Base-by-base conservation (phyloP, 768 basidiomycete species). In the Boletus fagicola region DNA sequence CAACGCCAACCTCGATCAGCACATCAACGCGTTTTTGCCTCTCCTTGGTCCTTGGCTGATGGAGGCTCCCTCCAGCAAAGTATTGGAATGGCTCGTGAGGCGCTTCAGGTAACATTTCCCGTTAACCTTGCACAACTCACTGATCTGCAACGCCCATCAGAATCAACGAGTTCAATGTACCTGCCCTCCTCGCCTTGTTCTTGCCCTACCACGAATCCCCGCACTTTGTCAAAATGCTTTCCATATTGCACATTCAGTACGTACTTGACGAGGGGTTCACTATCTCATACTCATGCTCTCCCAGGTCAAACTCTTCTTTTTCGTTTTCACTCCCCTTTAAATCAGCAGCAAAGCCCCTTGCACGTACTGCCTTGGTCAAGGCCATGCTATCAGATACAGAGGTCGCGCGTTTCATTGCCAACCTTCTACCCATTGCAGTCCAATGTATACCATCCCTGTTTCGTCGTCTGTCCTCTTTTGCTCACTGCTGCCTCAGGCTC, bases 131-230 rank as follows among this genome's bases (percentile, higher is more conserved):
- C 31, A 5, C 5, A 15, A n/a, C 24, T 13, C 38, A 45, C 56
- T 45, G 13, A 49, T 44, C 31, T 46, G 7, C 40, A 49, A 61
- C 28, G 3, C 40, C 26, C 39, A 12, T 53, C 18, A 98, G 96
- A 69, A 84, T 98, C 28, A 82, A 98, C 67, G 94, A 98, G 69
- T 94, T 98, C 76, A 97, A 98, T 65, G 80, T 95, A 53, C 82
- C 88, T 53, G 80, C 82, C 24, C 68, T 94, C 28, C 78, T 98
- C 7, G 74, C 86, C 9, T 77, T 94, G 24, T 98, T 98, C 73
- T 75, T 98, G 31, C 97, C 97, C 0, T 98, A 96, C 68, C 94
- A 98, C 66, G 92, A 95, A 63, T 90, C 95, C 5, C 86, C 91
- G 0, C 94, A 98, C 69, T 98, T 98, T 72, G 82, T 88, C 10